Percentiles rank a stretch among this genome's conserved stretches.
Evolutionary conservation across 2,329 filamentous ascomycete species (phyloP).

Genomic region (Fusarium algeriense): DNA sequence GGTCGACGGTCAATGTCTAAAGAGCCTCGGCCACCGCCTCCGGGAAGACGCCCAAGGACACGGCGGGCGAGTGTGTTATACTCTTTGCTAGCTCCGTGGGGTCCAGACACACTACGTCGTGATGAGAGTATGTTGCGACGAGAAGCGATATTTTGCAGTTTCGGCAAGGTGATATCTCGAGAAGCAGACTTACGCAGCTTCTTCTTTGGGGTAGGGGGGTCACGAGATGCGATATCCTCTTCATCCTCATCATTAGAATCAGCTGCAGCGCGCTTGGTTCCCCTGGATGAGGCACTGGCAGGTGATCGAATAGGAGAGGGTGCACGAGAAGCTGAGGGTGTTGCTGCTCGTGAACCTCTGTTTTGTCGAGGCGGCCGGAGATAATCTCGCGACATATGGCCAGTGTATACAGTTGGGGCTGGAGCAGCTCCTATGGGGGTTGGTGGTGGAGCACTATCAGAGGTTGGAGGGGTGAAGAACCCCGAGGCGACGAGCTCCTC

Average conservation of each 20-base stretch:
- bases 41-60: conserved; percentile 44
- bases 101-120: conserved; percentile 48
- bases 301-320: conserved; percentile 50
- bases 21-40: conserved; percentile 36
- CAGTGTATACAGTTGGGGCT: conserved; percentile 32
- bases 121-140: conserved; percentile 40
- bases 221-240: conserved; percentile 36
- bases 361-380: conserved; percentile 42
- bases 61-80: conserved; percentile 45
- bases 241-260: conserved; percentile 54
- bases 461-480: conserved; percentile 43
- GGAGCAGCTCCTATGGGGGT: conserved; percentile 39
- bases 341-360: conserved; percentile 46
- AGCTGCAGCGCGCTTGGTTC: conserved; percentile 63
- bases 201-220: conserved; percentile 56
- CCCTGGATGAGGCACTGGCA: conserved; percentile 55
- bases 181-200: conserved; percentile 66
- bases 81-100: conserved; percentile 36
- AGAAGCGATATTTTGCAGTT: conserved; percentile 49
- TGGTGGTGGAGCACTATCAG: conserved; percentile 27
- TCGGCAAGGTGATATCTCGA: conserved; percentile 56
- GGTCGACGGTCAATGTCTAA: conserved; percentile 30
- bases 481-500: conserved; percentile 45
- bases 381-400: conserved; percentile 31
- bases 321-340: conserved; percentile 38